phyloP scores from a whole-genome alignment of 2,329 filamentous ascomycete species.

The Aschersonia sp. region DNA sequence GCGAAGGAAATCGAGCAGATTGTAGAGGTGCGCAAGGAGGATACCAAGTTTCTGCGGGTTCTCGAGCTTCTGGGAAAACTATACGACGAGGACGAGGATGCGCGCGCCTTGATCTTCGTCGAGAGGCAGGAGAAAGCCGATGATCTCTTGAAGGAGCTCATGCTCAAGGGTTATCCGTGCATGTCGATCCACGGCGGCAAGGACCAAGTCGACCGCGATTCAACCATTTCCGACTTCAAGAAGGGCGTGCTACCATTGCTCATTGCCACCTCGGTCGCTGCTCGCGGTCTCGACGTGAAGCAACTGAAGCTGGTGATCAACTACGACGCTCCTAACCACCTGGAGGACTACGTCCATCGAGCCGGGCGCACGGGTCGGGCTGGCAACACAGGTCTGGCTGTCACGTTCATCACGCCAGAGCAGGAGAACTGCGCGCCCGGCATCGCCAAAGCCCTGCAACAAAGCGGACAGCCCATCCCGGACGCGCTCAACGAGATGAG shows the following conservation, averaged over 20 bases:
- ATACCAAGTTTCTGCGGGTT: conserved; percentile 69
- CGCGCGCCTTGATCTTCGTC: conserved; percentile 79
- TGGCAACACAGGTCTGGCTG: conserved; percentile 85
- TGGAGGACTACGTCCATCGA: conserved; percentile 94
- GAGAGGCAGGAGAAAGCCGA: conserved; percentile 86
- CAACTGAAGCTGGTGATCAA: conserved; percentile 93
- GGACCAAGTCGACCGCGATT: conserved; percentile 85
- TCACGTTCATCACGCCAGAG: conserved; percentile 84
- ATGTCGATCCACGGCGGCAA: conserved; percentile 92
- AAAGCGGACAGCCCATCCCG: conserved; percentile 76
- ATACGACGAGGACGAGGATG: conserved; percentile 78
- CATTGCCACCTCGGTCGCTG: conserved; percentile 89
- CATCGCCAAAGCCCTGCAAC: conserved; percentile 80
- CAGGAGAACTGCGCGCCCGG: conserved; percentile 85
- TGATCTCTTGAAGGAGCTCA: conserved; percentile 60
- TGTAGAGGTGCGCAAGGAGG: conserved; percentile 74
- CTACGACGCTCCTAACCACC: conserved; percentile 83
- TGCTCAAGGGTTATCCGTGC: conserved; percentile 77
- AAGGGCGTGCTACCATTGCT: conserved; percentile 78
- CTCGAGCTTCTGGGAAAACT: conserved; percentile 78
- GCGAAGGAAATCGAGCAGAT: conserved; percentile 89
- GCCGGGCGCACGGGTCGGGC: conserved; percentile 88
- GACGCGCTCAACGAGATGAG: conserved; percentile 51
- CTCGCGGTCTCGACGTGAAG: conserved; percentile 89
- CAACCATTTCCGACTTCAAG: conserved; percentile 88